Evolutionary conservation across 1,284 basidiomycete genomes (phyloP).

Genomic region (Tylopilus sp.): DNA sequence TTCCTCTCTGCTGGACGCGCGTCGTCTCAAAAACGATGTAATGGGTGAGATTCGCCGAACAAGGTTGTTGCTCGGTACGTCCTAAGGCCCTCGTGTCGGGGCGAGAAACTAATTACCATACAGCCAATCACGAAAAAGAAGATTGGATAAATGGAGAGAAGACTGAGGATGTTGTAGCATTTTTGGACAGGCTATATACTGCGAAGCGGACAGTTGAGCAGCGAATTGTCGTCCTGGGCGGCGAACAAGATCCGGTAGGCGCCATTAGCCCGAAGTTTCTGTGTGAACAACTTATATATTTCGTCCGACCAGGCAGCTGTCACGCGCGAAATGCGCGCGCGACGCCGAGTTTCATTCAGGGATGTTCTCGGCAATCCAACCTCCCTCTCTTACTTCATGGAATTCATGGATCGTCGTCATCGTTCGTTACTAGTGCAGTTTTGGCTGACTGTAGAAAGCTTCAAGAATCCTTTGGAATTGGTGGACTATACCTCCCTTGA

Average conservation of each 20-base stretch:
- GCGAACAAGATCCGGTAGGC: slow-evolving; percentile 57
- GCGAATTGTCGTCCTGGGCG: slow-evolving; percentile 75
- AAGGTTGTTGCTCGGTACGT: slow-evolving; percentile 58
- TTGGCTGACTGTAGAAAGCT: slow-evolving; percentile 94
- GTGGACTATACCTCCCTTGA: slow-evolving; percentile 67
- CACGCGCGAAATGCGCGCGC: slow-evolving; percentile 39
- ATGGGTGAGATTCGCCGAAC: slow-evolving; percentile 82
- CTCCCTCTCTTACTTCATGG: slow-evolving; percentile 93
- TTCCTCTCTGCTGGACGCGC: slow-evolving; percentile 80
- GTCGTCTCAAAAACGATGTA: slow-evolving; percentile 86
- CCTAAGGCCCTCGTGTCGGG: not conserved
- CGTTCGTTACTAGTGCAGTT: slow-evolving; percentile 88
- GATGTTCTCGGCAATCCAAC: slow-evolving; percentile 83
- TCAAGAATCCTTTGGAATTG: slow-evolving; percentile 92
- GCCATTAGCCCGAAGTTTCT: not conserved
- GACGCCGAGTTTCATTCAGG: slow-evolving; percentile 51
- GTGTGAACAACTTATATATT: slow-evolving; percentile 3
- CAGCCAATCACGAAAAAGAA: slow-evolving; percentile 77
- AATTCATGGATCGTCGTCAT: slow-evolving; percentile 90
- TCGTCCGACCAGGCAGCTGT: slow-evolving; percentile 31
- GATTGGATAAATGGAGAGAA: slow-evolving; percentile 79
- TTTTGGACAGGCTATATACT: slow-evolving; percentile 81
- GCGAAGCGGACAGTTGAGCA: slow-evolving; percentile 84
- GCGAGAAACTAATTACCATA: slow-evolving; percentile 10
- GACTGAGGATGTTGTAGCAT: slow-evolving; percentile 80